Evolutionary conservation across 2,329 filamentous ascomycete genomes (phyloP).

Genomic region (Paecilomyces dactylethromorphus): DNA sequence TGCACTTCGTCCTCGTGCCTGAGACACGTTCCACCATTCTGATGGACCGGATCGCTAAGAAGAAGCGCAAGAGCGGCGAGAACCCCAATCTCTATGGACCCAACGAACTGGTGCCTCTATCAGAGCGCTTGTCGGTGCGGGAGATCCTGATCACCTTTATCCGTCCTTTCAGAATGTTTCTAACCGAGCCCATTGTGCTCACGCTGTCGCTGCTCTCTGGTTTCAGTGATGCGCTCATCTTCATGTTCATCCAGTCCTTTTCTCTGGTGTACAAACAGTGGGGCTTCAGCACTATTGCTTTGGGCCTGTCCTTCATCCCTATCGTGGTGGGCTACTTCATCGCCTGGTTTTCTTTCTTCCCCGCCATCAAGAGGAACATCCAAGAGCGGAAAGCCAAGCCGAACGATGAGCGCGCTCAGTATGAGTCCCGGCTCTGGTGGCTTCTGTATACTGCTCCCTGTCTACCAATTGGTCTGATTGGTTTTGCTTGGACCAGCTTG

Average conservation of each 20-base stretch:
- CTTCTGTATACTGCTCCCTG: conserved; percentile 55
- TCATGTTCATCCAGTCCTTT: conserved; percentile 61
- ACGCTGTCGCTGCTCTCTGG: conserved; percentile 56
- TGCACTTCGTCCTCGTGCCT: conserved; percentile 65
- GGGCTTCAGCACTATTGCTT: conserved; percentile 45
- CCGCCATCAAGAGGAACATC: conserved; percentile 46
- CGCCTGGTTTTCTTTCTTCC: conserved; percentile 52
- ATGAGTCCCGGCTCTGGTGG: conserved; percentile 57
- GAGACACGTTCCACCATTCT: conserved; percentile 72
- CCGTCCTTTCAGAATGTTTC: conserved; percentile 58
- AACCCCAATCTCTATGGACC: conserved; percentile 62
- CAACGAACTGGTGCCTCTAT: conserved; percentile 59
- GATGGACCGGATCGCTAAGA: conserved; percentile 74
- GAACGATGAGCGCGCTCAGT: conserved; percentile 52
- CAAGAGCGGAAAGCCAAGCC: conserved; percentile 41
- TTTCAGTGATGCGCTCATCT: conserved; percentile 60
- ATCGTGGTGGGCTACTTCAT: conserved; percentile 54
- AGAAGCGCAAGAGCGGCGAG: conserved; percentile 56
- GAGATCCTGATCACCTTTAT: conserved; percentile 54
- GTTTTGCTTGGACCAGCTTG: conserved; percentile 56
- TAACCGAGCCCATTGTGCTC: conserved; percentile 59
- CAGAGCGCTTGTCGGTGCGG: conserved; percentile 51
- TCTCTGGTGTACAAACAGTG: conserved; percentile 54
- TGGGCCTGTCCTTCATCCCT: conserved; percentile 50
- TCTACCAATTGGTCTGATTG: conserved; percentile 54